Percentiles rank a stretch among this genome's conserved stretches.
phyloP scores from a whole-genome alignment of 2,329 filamentous ascomycete genomes.

The Aureobasidium leucospermi region DNA sequence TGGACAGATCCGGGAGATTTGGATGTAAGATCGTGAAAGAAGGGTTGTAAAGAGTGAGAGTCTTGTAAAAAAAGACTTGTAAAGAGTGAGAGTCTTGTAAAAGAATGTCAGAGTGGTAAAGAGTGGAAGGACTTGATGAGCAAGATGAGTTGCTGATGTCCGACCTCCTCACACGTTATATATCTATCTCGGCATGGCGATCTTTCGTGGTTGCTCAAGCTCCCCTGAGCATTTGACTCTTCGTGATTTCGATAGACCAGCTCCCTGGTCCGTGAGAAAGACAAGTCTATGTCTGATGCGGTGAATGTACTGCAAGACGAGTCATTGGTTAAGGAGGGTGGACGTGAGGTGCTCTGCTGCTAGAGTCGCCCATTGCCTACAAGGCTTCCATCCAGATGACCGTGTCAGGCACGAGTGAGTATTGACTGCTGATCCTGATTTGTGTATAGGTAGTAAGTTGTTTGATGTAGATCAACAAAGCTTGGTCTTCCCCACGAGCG shows the following conservation, averaged over 20 bases:
- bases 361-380: neutral
- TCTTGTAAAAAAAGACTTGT: neutral
- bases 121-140: neutral
- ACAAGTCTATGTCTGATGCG: neutral
- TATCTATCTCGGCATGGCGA: neutral
- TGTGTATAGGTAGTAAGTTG: neutral
- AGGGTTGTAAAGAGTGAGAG: neutral
- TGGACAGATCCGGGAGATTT: neutral
- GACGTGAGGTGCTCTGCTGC: neutral
- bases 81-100: neutral
- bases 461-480: neutral
- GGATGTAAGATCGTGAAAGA: neutral
- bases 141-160: neutral
- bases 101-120: neutral
- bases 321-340: neutral
- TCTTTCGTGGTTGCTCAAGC: neutral
- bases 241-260: neutral
- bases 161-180: neutral
- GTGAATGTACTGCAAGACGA: neutral
- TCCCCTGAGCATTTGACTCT: neutral
- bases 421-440: conserved; percentile 1
- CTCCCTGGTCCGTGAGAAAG: neutral
- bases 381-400: neutral
- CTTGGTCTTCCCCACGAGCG: neutral
- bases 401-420: neutral